Base-by-base conservation (phyloP, 2,329 filamentous ascomycete species). In the Cladosporium sphaerospermum region DNA sequence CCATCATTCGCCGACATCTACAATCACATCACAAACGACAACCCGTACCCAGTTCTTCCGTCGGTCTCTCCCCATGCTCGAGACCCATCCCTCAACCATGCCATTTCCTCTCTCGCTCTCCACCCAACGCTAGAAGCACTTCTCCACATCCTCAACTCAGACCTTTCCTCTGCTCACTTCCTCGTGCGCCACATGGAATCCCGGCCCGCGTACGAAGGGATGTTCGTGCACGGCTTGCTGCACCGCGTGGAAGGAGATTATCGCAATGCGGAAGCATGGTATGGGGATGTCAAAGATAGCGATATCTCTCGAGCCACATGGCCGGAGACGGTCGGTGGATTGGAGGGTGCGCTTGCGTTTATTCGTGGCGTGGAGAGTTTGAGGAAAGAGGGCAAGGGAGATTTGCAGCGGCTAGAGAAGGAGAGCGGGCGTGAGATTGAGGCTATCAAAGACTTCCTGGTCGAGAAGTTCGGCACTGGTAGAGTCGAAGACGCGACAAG, bases 201-300 rank as follows among this genome's bases (percentile, higher is more conserved):
- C 8, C 61, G 69, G 11, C 76, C 77, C 0, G 73, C 73, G 0
- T 68, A 68, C 39, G 77, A 79, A 56, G 73, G 72, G 13, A 80
- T 80, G 76, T 71, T 75, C 37, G 65, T 78, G 1, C 77, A 79
- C 56, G 71, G 72, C 3, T 73, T 80, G 11, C 60, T 80, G 55
- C 76, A 79, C 54, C 67, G 75, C 1, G 68, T 77, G 23, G 77
- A 79, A 61, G 76, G 76, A 3, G 76, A 79, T 53, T 71, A 75
- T 49, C 64, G 72, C 19, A 78, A 79, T 56, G 70, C 75, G 6
- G 60, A 73, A 33, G 70, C 71, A 0, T 79, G 76, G 77, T 73
- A 77, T 50, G 58, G 64, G 1, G 72, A 78, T 60, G 73, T 79
- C 3, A 60, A 57, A 11, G 65, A 66, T 3, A 61, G 58, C 14